Conservation (phyloP, 2,329 filamentous ascomycete species). For the Rugonectria rugulosa region DNA sequence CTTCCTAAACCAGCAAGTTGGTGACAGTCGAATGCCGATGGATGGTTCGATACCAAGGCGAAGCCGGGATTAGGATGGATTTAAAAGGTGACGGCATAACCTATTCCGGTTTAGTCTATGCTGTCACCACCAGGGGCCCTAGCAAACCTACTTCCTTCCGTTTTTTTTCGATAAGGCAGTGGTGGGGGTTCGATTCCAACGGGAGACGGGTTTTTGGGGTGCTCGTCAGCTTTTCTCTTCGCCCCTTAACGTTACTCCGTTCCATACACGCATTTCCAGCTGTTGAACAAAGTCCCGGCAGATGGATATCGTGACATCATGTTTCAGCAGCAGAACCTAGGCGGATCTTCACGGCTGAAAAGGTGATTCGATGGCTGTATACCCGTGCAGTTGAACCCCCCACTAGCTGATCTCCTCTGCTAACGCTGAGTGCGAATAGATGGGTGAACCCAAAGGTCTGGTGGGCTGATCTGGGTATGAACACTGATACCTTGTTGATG, state of each 20-base stretch:
- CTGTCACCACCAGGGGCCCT: conserved; percentile 1
- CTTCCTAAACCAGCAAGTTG: conserved; percentile 2
- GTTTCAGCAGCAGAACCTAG: neutral
- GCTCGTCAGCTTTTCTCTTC: neutral
- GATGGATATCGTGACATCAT: conserved; percentile 3
- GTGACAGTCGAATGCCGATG: neutral
- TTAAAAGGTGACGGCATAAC: neutral
- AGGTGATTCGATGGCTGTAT: neutral
- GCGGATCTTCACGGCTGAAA: conserved; percentile 2
- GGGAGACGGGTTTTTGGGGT: neutral
- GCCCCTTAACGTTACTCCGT: too few relatives aligned
- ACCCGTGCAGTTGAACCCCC: neutral
- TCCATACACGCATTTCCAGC: too few relatives aligned
- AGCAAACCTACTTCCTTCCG: neutral
- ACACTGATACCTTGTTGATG: conserved; percentile 16
- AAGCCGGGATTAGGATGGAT: conserved; percentile 3
- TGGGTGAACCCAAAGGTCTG: conserved; percentile 12
- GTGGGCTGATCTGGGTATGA: conserved; percentile 17
- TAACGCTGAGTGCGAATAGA: neutral
- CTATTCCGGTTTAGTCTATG: conserved; percentile 2
- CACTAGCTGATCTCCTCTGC: neutral
- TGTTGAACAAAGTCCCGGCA: neutral
- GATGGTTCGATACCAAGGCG: neutral
- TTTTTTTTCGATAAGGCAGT: too few relatives aligned
- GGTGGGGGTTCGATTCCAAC: neutral